Base-by-base conservation (phyloP, 768 basidiomycete species). In the Mycena albidolilacea region DNA sequence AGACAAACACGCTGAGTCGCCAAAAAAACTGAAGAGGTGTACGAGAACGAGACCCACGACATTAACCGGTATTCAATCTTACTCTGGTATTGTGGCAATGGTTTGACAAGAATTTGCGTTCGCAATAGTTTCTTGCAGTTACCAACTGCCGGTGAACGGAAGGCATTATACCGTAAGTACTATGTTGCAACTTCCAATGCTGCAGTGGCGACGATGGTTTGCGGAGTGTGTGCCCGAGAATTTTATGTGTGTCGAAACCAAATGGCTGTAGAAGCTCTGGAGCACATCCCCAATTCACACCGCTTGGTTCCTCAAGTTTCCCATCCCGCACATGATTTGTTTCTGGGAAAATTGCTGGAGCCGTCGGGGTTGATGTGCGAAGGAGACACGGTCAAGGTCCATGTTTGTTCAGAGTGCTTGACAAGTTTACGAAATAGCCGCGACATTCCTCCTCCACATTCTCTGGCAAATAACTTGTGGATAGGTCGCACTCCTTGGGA, bases 381-480 rank as follows among this genome's bases (percentile, higher is more conserved):
- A 21, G 52, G 9, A 23, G 52, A 23, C 23, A 15, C 2, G 1
- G 17, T 19, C 1, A 19, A 59, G 38, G 38, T 39, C 5, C 15
- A 10, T 0, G 7, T 59, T 5, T 59, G 58, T 17, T n/a, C 37
- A 0, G 3, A 59, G 0, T 59, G 58, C 15, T 59, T 14, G 17
- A 17, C 2, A 2, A 11, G 3, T 10, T 19, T 59, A 19, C 8
- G 23, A 1, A 12, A 59, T 4, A n/a, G 5, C 38, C 14, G 38
- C 7, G 38, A 59, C 35, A 0, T 1, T n/a, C 58, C 38, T 7
- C 58, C 58, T 19, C 6, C 7, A 15, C 41, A 59, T n/a, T 5
- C 38, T 7, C 19, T 59, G 3, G 58, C 58, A 19, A 87, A 86
- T 65, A 76, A 79, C 8, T 55, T 86, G 43, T 87, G 85, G 85